phyloP scores from a whole-genome alignment of 257 asterid genomes.

The Fraxinus anomala region DNA sequence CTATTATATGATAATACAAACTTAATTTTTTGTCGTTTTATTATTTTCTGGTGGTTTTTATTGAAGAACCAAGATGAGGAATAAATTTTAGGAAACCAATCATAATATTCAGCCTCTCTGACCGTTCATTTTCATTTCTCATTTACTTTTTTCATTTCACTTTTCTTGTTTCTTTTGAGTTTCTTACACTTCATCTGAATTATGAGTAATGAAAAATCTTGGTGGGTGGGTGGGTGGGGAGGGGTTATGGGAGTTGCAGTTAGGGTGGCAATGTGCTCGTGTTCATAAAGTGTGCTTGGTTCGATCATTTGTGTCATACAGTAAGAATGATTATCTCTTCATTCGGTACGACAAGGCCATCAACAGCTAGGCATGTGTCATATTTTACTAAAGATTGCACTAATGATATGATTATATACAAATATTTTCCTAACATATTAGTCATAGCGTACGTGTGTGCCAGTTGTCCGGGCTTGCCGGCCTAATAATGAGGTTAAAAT shows the following conservation, averaged over 20 bases:
- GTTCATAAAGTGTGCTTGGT: too few species aligned
- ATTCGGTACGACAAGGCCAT: too few species aligned
- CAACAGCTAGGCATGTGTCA: too few species aligned
- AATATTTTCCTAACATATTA: too few species aligned
- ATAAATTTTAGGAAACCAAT: slow-evolving; percentile 27
- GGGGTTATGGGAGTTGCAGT: slow-evolving; percentile 30
- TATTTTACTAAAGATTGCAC: too few species aligned
- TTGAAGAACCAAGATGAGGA: slow-evolving; percentile 19
- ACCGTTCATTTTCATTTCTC: slow-evolving; percentile 22
- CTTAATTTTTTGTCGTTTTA: slow-evolving; percentile 20
- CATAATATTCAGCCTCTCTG: slow-evolving; percentile 6
- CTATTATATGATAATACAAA: slow-evolving; percentile 21
- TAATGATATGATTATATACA: too few species aligned
- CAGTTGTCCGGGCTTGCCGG: too few species aligned
- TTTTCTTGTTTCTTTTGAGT: slow-evolving; percentile 5
- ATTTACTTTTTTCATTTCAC: not conserved
- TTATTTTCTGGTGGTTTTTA: slow-evolving; percentile 29
- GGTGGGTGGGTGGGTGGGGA: slow-evolving; percentile 14
- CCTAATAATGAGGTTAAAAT: too few species aligned
- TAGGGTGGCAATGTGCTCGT: too few species aligned
- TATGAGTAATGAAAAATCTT: slow-evolving; percentile 7
- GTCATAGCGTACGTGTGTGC: too few species aligned
- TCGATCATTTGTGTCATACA: too few species aligned
- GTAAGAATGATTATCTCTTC: too few species aligned
- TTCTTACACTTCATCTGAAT: slow-evolving; percentile 1